Evolutionary conservation across 1,139 yeast species (phyloP).

Genomic region (Suhomyces wounanorum): DNA sequence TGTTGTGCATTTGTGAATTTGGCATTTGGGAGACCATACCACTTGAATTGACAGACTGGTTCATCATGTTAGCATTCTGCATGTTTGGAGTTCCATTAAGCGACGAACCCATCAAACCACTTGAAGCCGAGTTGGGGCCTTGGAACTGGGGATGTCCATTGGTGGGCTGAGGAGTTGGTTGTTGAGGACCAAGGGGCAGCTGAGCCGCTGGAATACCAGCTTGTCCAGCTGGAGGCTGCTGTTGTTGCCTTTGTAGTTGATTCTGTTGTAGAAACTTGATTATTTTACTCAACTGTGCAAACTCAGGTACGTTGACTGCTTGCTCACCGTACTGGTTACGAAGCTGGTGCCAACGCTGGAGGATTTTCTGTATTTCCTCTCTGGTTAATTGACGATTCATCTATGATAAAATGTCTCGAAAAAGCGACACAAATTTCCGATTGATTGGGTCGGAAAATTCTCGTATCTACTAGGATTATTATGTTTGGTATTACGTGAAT

Average conservation of each 20-base stretch:
- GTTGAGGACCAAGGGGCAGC: slow-evolving; percentile 11
- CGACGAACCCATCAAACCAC: slow-evolving; percentile 6
- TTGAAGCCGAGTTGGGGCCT: slow-evolving; percentile 3
- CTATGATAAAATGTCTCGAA: neutral
- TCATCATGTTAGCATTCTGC: slow-evolving; percentile 8
- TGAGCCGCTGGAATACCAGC: slow-evolving; percentile 12
- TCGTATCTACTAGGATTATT: neutral
- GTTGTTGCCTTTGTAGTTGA: slow-evolving; percentile 24
- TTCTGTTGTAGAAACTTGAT: slow-evolving; percentile 55
- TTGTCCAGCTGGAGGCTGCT: slow-evolving; percentile 20
- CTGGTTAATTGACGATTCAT: slow-evolving; percentile 30
- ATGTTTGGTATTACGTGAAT: slow-evolving; percentile 1
- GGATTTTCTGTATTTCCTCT: slow-evolving; percentile 47
- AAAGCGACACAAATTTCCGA: slow-evolving; percentile 3
- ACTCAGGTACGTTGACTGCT: slow-evolving; percentile 63
- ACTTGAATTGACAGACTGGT: neutral
- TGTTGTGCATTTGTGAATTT: slow-evolving; percentile 5
- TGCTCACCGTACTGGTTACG: slow-evolving; percentile 65
- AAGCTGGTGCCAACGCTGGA: slow-evolving; percentile 64
- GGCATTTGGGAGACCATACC: slow-evolving; percentile 2
- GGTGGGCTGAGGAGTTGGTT: slow-evolving; percentile 10
- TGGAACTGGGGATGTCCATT: slow-evolving; percentile 10
- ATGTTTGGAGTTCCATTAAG: slow-evolving; percentile 12
- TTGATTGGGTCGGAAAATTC: slow-evolving; percentile 5
- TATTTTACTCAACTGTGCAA: slow-evolving; percentile 57